Evolutionary conservation across 2,329 filamentous ascomycete genomes (phyloP), one percentile per base, ranked within the genome.

Genomic region (Fusarium sp.): DNA sequence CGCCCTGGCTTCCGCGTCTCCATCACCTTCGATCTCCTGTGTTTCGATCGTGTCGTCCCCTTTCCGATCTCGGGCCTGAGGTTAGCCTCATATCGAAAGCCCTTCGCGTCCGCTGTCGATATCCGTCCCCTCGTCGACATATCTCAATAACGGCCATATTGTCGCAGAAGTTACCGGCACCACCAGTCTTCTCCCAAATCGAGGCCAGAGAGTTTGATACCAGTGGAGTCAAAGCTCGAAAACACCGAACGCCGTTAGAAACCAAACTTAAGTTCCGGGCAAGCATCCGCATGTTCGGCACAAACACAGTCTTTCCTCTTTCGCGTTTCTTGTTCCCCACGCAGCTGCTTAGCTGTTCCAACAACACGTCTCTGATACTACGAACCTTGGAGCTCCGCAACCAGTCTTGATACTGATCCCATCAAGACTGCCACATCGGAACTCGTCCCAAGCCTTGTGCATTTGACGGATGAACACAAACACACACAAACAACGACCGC

Each of bases 381-480:
- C 51, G 26, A 22, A 24, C 26, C 11, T 30, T 55, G 28, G 32
- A 34, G 36, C 39, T 47, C 28, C 42, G 39, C 38, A 55, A 6
- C 42, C 45, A 24, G 36, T n/a, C 17, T 54, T 60, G 50, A 48
- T 32, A 63, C 42, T 57, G 28, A 48, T 26, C 47, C 39, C 45
- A n/a, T 45, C 26, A 44, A 45, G 36, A 38, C 30, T 38, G 36
- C 47, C 44, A 17, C n/a, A 60, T 52, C 48, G 24, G 47, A 51
- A 54, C 48, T 51, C 36, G 42, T 57, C 26, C 36, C 22, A 24
- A 45, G 45, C 47, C 56, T 66, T 54, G 72, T 72, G 57, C 67
- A 55, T 68, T 67, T 58, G 60, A 68, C 74, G 62, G 68, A 66
- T 55, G 51, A 65, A 60, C 51, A 72, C 60, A 59, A 62, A 70